Evolutionary conservation across 306 rosid species (phyloP).

Genomic region (Geum urbanum): DNA sequence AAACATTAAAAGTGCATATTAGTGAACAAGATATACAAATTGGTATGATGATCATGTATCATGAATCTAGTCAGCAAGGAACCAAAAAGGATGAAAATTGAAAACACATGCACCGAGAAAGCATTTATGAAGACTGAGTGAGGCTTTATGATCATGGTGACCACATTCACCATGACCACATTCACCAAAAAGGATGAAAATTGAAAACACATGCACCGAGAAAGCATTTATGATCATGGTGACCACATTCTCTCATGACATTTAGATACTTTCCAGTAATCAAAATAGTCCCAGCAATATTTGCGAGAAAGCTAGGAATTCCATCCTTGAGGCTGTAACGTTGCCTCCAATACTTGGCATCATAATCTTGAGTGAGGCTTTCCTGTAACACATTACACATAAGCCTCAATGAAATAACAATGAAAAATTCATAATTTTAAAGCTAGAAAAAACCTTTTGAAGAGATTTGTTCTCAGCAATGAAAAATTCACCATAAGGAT

Average conservation of each 20-base stretch:
- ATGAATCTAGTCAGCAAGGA: neutral
- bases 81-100: conserved; percentile 16
- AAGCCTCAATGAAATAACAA: neutral
- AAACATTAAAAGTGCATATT: conserved; percentile 25
- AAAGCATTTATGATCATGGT: too few species aligned
- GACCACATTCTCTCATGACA: conserved; percentile 99
- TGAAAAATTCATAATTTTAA: neutral
- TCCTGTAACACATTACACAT: conserved; percentile 50
- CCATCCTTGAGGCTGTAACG: conserved; percentile 98
- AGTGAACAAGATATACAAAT: conserved; percentile 4
- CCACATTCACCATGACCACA: too few species aligned
- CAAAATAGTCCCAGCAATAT: conserved; percentile 77
- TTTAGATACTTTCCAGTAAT: conserved; percentile 96
- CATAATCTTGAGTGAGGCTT: conserved; percentile 87
- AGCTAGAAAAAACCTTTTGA: conserved; percentile 49
- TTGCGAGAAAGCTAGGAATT: conserved; percentile 89
- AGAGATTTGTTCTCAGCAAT: conserved; percentile 89
- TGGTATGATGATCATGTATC: neutral
- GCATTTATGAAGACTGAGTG: conserved; percentile 17
- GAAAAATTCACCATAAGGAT: conserved; percentile 94
- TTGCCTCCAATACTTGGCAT: conserved; percentile 87
- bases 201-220: too few species aligned
- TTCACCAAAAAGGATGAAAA: too few species aligned
- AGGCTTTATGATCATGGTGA: too few species aligned
- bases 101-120: conserved; percentile 10